These are phyloP conservation scores for Psilocybe subaeruginosa DNA, from an alignment of 768 basidiomycete genomes.

Conservation along the genomic window DNA sequence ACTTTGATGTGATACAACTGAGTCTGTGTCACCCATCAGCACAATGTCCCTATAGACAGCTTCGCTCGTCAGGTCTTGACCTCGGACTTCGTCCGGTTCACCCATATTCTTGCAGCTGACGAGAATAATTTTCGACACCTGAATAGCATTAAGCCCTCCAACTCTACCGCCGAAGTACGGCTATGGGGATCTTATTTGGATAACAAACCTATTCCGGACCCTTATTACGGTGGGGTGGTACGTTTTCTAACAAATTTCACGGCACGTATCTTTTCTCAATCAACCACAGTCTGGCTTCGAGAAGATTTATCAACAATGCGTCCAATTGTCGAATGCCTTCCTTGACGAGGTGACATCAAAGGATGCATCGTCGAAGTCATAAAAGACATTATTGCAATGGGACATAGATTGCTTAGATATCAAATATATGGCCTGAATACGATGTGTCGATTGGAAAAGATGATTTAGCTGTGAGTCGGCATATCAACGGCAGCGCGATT, in stretches of 20 bases:
- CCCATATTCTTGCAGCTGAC: conserved; percentile 88
- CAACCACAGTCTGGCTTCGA: conserved; percentile 68
- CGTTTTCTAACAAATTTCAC: conserved; percentile 21
- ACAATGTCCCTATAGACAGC: conserved; percentile 72
- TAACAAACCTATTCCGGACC: conserved; percentile 74
- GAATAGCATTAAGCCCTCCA: conserved; percentile 47
- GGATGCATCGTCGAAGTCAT: conserved; percentile 3
- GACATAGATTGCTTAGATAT: not conserved
- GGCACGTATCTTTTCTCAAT: not conserved
- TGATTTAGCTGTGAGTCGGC: conserved; percentile 72
- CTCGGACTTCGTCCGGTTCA: conserved; percentile 75
- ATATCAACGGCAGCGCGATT: conserved; percentile 84
- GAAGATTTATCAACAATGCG: conserved; percentile 76
- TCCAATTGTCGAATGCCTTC: conserved; percentile 75
- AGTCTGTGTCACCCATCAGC: conserved; percentile 41
- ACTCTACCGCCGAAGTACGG: conserved; percentile 64
- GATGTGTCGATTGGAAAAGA: not conserved
- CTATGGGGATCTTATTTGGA: conserved; percentile 86
- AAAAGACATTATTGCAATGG: not conserved
- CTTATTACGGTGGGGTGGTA: conserved; percentile 79
- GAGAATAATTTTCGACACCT: conserved; percentile 71
- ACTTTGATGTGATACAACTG: not conserved
- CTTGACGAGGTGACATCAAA: conserved; percentile 61
- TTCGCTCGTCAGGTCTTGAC: conserved; percentile 65
- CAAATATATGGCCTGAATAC: not conserved